Base-by-base conservation (phyloP, 1,284 basidiomycete genomes). In the Caloboletus firmus region DNA sequence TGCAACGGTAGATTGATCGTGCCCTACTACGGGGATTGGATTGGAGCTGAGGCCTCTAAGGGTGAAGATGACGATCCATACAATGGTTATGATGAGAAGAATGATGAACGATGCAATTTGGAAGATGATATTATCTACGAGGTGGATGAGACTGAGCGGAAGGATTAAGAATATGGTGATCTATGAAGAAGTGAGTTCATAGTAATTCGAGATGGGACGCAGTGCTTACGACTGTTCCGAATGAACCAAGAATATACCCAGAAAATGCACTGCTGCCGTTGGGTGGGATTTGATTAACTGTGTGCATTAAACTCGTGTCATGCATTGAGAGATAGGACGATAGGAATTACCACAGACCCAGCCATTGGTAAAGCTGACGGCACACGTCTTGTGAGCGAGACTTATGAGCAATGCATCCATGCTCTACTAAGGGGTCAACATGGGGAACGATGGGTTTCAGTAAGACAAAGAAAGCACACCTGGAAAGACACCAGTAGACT, bases 401-500 rank as follows among this genome's bases (percentile, higher is more conserved):
- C 36, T 51, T 43, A 67, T 44, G 31, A 67, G 65, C 26, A 64
- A 64, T 9, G 58, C 54, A 26, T 67, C 65, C 65, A 64, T 67
- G 37, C 52, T 59, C 63, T 64, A 17, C 9, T 28, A 20, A 22
- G 17, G 5, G 30, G 32, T 55, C 20, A n/a, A 32, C 18, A 31
- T 5, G 2, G 1, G 31, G 11, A 31, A 42, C 5, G 24, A 24
- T 3, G n/a, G 5, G 15, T 18, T 30, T 26, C 15, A 9, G 10
- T 13, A 37, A 10, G 26, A 3, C 1, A n/a, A 28, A 20, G n/a
- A 45, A 18, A 15, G 13, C 52, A 11, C 17, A 56, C 62, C 64
- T 63, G 63, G 35, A 64, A 64, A 11, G 63, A 67, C 44, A 64
- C 65, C 15, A 67, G 26, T 4, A 64, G 32, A 53, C 65, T 64